Evolutionary conservation across 768 basidiomycete species (phyloP).

Genomic region (Rhizopogon vinicolor): DNA sequence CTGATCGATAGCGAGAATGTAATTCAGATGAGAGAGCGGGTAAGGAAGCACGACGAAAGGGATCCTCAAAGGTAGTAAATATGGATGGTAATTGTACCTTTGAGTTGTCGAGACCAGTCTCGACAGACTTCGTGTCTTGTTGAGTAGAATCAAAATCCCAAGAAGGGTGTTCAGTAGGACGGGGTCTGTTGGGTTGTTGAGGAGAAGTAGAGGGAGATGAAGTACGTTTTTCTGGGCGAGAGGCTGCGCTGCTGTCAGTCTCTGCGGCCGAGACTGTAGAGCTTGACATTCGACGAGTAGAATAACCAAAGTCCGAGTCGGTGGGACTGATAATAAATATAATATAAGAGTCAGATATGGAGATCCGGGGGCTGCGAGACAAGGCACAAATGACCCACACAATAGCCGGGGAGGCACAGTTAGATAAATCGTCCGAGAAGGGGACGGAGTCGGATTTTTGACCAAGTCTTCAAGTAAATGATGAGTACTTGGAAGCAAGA

Average conservation of each 20-base stretch:
- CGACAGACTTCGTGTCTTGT: slow-evolving; percentile 37
- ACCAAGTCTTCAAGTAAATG: slow-evolving; percentile 29
- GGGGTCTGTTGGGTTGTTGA: slow-evolving; percentile 46
- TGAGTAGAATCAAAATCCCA: slow-evolving; percentile 24
- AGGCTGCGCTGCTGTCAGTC: slow-evolving; percentile 55
- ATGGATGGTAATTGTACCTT: slow-evolving; percentile 74
- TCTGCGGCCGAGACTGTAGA: slow-evolving; percentile 67
- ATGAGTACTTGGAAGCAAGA: slow-evolving; percentile 5
- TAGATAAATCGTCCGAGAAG: slow-evolving; percentile 44
- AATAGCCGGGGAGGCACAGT: slow-evolving; percentile 40
- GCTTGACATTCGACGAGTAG: slow-evolving; percentile 68
- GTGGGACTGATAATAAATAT: slow-evolving; percentile 28
- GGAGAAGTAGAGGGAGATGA: slow-evolving; percentile 48
- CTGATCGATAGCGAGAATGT: slow-evolving; percentile 43
- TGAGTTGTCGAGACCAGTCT: slow-evolving; percentile 37
- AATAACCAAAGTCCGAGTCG: slow-evolving; percentile 50
- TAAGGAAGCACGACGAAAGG: slow-evolving; percentile 55
- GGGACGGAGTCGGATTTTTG: slow-evolving; percentile 33
- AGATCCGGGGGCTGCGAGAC: slow-evolving; percentile 10
- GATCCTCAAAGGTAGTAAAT: slow-evolving; percentile 64
- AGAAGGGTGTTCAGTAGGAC: slow-evolving; percentile 25
- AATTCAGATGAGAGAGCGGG: slow-evolving; percentile 44
- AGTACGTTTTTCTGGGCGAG: slow-evolving; percentile 56
- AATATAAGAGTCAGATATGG: slow-evolving; percentile 10
- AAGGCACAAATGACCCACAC: slow-evolving; percentile 33